Conservation (phyloP, 805 yeast species). For the Vanderwaltozyma tropicalis region DNA sequence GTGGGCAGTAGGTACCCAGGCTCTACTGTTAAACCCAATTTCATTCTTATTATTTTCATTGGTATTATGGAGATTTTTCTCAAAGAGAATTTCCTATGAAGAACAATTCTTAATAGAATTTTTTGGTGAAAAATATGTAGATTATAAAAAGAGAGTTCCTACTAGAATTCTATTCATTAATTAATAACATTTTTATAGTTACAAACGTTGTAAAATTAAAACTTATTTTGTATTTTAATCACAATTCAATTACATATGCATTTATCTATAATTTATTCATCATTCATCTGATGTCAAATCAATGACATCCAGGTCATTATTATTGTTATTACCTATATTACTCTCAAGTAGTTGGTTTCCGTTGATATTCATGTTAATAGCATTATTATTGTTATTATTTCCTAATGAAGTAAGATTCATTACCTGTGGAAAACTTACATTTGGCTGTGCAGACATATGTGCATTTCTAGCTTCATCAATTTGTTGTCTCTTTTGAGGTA, state of each 20-base stretch:
- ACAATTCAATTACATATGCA: neutral
- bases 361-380: too few relatives aligned
- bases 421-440: too few relatives aligned
- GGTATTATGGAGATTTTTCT: constrained; percentile 63
- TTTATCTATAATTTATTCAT: neutral
- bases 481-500: constrained; percentile 22
- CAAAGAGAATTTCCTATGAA: constrained; percentile 55
- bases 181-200: too few relatives aligned
- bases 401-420: too few relatives aligned
- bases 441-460: neutral
- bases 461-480: neutral
- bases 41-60: constrained; percentile 42
- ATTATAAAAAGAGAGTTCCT: constrained; percentile 40
- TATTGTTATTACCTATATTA: neutral
- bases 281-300: constrained; percentile 19
- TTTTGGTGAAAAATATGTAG: constrained; percentile 56
- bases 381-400: too few relatives aligned
- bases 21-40: constrained; percentile 57
- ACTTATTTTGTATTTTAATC: neutral
- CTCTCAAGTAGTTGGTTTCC: neutral
- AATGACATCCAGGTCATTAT: constrained; percentile 9
- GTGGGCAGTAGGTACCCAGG: constrained; percentile 87
- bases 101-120: constrained; percentile 55
- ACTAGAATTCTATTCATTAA: constrained; percentile 58
- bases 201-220: too few relatives aligned